Evolutionary conservation across 768 basidiomycete genomes (phyloP), one percentile per base, ranked within the genome.

Genomic region (Hypsizygus marmoreus): DNA sequence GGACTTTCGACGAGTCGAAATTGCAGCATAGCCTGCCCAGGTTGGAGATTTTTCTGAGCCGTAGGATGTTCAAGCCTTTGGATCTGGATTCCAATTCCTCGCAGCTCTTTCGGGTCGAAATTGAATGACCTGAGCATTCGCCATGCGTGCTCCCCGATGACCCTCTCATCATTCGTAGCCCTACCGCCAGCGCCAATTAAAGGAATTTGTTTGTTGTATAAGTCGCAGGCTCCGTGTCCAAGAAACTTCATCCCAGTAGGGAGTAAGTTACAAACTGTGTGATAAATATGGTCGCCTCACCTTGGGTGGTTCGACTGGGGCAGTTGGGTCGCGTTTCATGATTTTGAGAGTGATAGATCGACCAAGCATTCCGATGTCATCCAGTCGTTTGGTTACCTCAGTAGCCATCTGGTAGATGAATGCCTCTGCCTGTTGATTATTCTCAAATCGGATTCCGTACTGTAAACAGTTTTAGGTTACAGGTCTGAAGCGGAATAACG

Each of bases 401-500:
- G 71, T 75, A 0, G 86, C 85, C 71, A 99, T 80, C 49, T 86
- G 82, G 37, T 70, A 72, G 6, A 97, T 68, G 57, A 95, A 97
- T 2, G 70, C 66, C 60, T 92, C 84, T 5, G 89, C 92, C 60
- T 97, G 86, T 28, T 84, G 84, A 45, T 84, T 75, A 45, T 82
- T 82, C 57, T 88, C 81, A 63, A 98, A 98, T 3, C 97, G 84
- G 44, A 99, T 97, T 0, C 93, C 97, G 62, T 97, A 99, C 94
- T 97, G 44, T 12, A 31, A 28, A 4, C 13, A 38, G 12, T 16
- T 4, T 28, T 6, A 17, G 40, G 31, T 13, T 28, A 6, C n/a
- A 22, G 5, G 23, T 23, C 17, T 4, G 13, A 13, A 24, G 9
- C 17, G 12, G 19, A 25, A 1, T 12, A 37, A 37, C 13, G 8